Percentiles rank a stretch among this genome's conserved stretches.
These are phyloP conservation scores for Fusarium sulawesiense DNA, from an alignment of 2,329 filamentous ascomycete species.

Conservation along the genomic window DNA sequence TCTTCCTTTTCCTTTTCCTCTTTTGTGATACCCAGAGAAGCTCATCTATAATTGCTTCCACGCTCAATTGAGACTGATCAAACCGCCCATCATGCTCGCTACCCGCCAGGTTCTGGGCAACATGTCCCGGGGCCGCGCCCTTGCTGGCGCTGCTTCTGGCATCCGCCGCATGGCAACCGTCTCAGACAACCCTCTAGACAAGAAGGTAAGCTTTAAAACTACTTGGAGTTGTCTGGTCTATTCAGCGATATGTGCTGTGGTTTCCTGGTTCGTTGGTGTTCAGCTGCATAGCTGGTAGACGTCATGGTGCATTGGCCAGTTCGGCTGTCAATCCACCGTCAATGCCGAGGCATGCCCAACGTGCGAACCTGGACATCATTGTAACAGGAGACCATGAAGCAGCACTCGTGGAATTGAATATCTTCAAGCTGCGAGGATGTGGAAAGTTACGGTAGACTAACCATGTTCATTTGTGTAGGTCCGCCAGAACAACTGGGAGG, in stretches of 20 bases:
- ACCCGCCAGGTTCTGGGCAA: constrained; percentile 76
- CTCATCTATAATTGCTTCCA: constrained; percentile 37
- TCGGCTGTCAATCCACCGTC: constrained; percentile 21
- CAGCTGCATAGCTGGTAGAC: constrained; percentile 9
- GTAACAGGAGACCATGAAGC: not conserved
- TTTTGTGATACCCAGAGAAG: constrained; percentile 46
- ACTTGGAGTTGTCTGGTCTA: not conserved
- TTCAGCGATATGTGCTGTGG: not conserved
- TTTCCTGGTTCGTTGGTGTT: not conserved
- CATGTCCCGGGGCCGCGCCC: constrained; percentile 70
- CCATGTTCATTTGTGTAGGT: constrained; percentile 60
- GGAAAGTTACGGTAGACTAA: constrained; percentile 30
- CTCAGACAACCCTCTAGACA: constrained; percentile 85
- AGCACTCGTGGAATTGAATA: not conserved
- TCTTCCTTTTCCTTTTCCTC: constrained; percentile 32
- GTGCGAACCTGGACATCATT: not conserved
- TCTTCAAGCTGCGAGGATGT: not conserved
- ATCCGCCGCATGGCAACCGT: constrained; percentile 85
- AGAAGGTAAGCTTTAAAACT: constrained; percentile 72
- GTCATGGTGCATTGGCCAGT: constrained; percentile 27
- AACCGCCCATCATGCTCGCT: constrained; percentile 70
- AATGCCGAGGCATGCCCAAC: constrained; percentile 2
- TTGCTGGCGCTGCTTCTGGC: constrained; percentile 67
- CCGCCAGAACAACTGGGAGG: constrained; percentile 96
- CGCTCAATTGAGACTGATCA: constrained; percentile 37